Evolutionary conservation across 208 protist genomes (phyloP).

Genomic region (Porcisia deanei): DNA sequence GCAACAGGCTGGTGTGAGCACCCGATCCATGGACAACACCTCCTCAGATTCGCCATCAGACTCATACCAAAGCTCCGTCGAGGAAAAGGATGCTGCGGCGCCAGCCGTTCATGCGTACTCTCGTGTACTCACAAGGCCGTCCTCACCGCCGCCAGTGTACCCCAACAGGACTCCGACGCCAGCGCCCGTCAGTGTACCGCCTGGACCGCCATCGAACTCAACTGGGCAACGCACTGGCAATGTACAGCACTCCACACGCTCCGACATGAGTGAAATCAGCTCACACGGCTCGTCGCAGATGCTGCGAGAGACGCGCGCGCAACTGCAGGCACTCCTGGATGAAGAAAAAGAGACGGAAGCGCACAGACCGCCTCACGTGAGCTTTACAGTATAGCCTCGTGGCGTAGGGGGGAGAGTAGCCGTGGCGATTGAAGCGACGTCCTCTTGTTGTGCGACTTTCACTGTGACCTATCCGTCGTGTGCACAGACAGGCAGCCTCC

Average conservation of each 20-base stretch:
- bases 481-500: background rate
- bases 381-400: background rate
- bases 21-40: conserved; percentile 14
- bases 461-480: background rate
- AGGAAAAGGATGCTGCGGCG: background rate
- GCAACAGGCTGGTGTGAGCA: conserved; percentile 5
- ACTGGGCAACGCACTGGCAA: conserved; percentile 4
- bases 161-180: conserved; percentile 5
- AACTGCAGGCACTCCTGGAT: conserved; percentile 65
- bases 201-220: background rate
- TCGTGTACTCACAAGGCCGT: conserved; percentile 6
- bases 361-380: conserved; percentile 6
- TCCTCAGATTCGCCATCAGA: conserved; percentile 10
- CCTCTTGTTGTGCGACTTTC: background rate
- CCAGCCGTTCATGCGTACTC: background rate
- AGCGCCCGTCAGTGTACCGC: background rate
- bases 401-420: background rate
- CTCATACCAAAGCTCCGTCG: conserved; percentile 23
- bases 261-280: conserved; percentile 26
- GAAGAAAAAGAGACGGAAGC: conserved; percentile 41
- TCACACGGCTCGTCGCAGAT: conserved; percentile 53
- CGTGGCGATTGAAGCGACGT: background rate
- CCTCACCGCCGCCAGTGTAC: conserved; percentile 24
- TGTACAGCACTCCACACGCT: conserved; percentile 25
- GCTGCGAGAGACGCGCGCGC: conserved; percentile 65